Evolutionary conservation across 1,284 basidiomycete genomes (phyloP).

Genomic region (Ceratobasidium sp.): DNA sequence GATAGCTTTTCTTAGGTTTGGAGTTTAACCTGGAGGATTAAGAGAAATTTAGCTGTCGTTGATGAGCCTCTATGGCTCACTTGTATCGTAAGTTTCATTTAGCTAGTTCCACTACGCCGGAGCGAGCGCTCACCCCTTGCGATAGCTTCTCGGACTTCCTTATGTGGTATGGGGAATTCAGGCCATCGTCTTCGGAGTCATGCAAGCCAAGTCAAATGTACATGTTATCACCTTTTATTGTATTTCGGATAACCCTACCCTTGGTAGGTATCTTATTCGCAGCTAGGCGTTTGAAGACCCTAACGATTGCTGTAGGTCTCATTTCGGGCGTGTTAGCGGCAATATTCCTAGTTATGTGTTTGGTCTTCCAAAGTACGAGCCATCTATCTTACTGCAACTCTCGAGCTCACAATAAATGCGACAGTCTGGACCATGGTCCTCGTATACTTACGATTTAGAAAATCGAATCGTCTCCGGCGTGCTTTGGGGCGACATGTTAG

Average conservation of each 20-base stretch:
- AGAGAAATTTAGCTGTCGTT: constrained; percentile 10
- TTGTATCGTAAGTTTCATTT: constrained; percentile 5
- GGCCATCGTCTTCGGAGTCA: constrained; percentile 5
- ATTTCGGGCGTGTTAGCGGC: constrained; percentile 18
- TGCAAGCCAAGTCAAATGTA: constrained; percentile 12
- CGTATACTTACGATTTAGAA: constrained; percentile 20
- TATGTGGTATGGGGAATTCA: constrained; percentile 10
- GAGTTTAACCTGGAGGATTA: constrained; percentile 35
- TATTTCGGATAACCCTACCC: constrained; percentile 19
- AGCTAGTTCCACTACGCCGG: too few species aligned
- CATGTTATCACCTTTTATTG: constrained; percentile 30
- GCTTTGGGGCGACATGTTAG: constrained; percentile 18
- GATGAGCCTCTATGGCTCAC: constrained; percentile 30
- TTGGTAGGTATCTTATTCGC: constrained; percentile 4
- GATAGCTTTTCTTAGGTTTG: constrained; percentile 17
- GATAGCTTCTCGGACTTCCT: constrained; percentile 15
- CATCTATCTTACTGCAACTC: neutral
- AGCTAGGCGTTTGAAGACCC: too few species aligned
- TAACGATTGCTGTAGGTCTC: neutral
- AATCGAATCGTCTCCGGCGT: constrained; percentile 21
- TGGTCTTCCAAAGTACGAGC: constrained; percentile 23
- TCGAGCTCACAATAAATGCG: neutral
- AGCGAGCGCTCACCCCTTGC: neutral
- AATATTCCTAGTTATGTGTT: neutral
- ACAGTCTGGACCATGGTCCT: constrained; percentile 25